Conservation (phyloP, 345 rosid genomes). For the Isatis tinctoria region DNA sequence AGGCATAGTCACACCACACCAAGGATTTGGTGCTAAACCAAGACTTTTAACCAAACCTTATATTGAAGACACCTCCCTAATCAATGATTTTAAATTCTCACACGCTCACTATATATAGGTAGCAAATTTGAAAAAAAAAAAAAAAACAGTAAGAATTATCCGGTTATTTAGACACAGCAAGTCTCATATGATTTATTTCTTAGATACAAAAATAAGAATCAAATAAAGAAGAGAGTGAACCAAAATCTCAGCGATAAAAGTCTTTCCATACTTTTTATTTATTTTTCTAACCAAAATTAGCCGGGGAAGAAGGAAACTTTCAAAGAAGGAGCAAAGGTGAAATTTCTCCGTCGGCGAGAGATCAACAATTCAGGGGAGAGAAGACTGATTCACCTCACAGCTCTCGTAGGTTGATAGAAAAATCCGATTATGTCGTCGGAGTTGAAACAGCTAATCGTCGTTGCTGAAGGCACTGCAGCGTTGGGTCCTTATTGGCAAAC, state of each 20-base stretch:
- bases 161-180: neutral
- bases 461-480: slow-evolving; percentile 87
- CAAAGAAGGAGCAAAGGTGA: neutral
- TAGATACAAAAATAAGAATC: neutral
- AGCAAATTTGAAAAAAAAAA: neutral
- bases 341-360: neutral
- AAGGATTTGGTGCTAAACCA: no score
- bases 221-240: neutral
- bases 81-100: no score
- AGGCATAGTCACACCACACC: no score
- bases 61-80: no score
- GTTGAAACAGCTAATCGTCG: slow-evolving; percentile 82
- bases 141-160: no score
- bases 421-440: slow-evolving; percentile 39
- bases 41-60: no score
- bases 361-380: neutral
- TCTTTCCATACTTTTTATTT: neutral
- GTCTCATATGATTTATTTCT: neutral
- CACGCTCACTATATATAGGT: no score
- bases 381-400: neutral
- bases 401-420: neutral
- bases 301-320: neutral
- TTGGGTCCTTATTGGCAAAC: slow-evolving; percentile 85
- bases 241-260: neutral
- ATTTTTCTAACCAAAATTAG: no score